Conservation (phyloP, 352 stramenopile genomes). For the Globisporangium okanoganense region DNA sequence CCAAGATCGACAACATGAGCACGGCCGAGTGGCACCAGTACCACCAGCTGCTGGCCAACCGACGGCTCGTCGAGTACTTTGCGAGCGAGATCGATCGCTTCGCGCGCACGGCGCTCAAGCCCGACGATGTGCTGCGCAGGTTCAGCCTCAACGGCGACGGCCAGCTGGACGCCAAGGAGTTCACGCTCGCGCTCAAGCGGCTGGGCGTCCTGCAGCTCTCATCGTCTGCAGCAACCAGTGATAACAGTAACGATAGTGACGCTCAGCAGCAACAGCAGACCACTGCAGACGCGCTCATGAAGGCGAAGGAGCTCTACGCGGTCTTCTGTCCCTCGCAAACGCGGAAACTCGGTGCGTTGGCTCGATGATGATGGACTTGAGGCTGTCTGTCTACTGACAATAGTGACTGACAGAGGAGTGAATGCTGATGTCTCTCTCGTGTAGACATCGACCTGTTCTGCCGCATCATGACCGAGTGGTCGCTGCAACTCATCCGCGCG, state of each 20-base stretch:
- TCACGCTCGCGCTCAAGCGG: constrained; percentile 68
- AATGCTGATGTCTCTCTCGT: background rate
- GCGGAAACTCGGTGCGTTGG: constrained; percentile 47
- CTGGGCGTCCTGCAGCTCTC: constrained; percentile 43
- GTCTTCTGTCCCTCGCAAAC: constrained; percentile 67
- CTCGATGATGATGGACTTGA: background rate
- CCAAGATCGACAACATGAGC: constrained; percentile 80
- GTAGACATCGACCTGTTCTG: constrained; percentile 78
- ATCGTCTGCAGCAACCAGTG: background rate
- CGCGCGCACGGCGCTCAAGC: constrained; percentile 52
- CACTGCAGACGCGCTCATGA: constrained; percentile 11
- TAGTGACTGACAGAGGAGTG: background rate
- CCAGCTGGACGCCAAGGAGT: constrained; percentile 69
- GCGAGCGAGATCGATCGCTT: constrained; percentile 56
- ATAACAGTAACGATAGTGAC: background rate
- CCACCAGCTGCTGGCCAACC: constrained; percentile 53
- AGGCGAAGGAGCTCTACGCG: constrained; percentile 50
- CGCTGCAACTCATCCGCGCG: constrained; percentile 46
- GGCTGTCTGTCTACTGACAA: background rate
- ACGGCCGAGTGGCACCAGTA: constrained; percentile 75
- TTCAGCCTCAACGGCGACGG: constrained; percentile 80
- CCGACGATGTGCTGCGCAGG: constrained; percentile 60
- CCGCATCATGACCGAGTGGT: constrained; percentile 80
- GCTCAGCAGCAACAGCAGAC: constrained; percentile 12
- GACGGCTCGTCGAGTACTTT: constrained; percentile 60